phyloP scores from a whole-genome alignment of 2,329 filamentous ascomycete species.

The Phoma sp. region DNA sequence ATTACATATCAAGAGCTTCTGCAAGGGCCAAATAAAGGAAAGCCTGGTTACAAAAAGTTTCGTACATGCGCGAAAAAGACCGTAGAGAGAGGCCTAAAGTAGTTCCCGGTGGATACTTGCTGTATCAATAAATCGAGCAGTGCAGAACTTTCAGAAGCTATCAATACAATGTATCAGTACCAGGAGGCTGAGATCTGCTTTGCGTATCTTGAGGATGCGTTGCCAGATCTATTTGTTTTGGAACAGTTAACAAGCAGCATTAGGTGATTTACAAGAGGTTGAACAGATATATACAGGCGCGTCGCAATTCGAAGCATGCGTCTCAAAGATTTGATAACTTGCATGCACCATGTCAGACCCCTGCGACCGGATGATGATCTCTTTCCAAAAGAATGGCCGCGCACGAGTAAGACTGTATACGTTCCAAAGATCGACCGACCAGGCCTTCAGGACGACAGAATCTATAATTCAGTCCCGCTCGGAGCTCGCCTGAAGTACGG shows the following conservation, averaged over 20 bases:
- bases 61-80: not conserved
- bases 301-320: too few species aligned
- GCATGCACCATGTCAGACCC: too few species aligned
- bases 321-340: too few species aligned
- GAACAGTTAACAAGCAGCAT: not conserved
- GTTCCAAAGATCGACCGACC: too few species aligned
- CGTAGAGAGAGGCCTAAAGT: not conserved
- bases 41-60: not conserved
- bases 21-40: not conserved
- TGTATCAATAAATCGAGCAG: not conserved
- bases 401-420: too few species aligned
- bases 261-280: too few species aligned
- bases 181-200: not conserved
- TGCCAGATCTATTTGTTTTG: not conserved
- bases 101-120: not conserved
- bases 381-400: too few species aligned
- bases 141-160: not conserved
- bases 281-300: too few species aligned
- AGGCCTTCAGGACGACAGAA: too few species aligned
- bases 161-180: not conserved
- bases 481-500: too few species aligned
- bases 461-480: too few species aligned
- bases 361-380: too few species aligned
- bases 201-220: not conserved
- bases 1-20: slow-evolving; percentile 3